These are phyloP conservation scores for Pseudocercospora cruenta DNA, from an alignment of 2,329 filamentous ascomycete species.

Conservation along the genomic window DNA sequence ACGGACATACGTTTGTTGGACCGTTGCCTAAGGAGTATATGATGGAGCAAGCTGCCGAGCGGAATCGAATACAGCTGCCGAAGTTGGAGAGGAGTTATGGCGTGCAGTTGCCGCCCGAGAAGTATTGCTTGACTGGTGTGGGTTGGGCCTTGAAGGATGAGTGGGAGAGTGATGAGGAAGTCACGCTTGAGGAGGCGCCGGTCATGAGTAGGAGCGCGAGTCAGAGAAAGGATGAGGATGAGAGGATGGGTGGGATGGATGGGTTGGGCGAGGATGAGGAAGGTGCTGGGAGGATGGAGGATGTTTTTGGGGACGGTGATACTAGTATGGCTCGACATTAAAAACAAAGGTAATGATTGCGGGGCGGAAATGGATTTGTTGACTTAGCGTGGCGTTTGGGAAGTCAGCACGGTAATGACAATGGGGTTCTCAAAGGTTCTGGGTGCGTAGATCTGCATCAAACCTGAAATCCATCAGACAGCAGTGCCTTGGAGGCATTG, in stretches of 20 bases:
- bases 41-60: slow-evolving; percentile 71
- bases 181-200: slow-evolving; percentile 42
- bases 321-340: slow-evolving; percentile 41
- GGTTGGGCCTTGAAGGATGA: slow-evolving; percentile 62
- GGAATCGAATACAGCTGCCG: slow-evolving; percentile 68
- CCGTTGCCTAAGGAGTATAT: slow-evolving; percentile 74
- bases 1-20: slow-evolving; percentile 70
- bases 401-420: too few species aligned
- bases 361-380: too few species aligned
- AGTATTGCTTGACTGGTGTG: slow-evolving; percentile 62
- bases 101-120: slow-evolving; percentile 63
- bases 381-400: slow-evolving; percentile 20
- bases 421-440: too few species aligned
- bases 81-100: slow-evolving; percentile 61
- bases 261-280: slow-evolving; percentile 42
- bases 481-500: too few species aligned
- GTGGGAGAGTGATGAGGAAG: slow-evolving; percentile 56
- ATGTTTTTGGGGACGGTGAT: slow-evolving; percentile 47
- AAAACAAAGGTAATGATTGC: too few species aligned
- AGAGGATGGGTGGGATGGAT: slow-evolving; percentile 49
- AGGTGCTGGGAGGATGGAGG: slow-evolving; percentile 45
- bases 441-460: too few species aligned
- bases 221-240: slow-evolving; percentile 36
- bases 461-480: too few species aligned
- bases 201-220: slow-evolving; percentile 26